Conservation (phyloP, 2,329 filamentous ascomycete species). For the Grosmannia huntii region DNA sequence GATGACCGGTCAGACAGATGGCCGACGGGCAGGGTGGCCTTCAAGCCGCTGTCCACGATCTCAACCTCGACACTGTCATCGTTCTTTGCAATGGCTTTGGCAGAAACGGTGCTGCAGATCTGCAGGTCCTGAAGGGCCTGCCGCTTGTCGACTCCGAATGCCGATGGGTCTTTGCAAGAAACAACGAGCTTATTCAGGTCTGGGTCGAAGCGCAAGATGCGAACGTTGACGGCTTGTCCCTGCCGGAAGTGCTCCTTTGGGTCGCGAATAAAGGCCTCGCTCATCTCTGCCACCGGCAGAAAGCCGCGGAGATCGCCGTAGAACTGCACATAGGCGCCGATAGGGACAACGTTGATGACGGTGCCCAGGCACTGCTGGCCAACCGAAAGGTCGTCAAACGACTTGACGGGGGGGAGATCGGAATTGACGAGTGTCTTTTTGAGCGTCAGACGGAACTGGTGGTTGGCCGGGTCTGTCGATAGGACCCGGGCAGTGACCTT, state of each 20-base stretch:
- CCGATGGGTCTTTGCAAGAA: constrained; percentile 81
- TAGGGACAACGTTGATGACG: constrained; percentile 64
- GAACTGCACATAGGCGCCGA: constrained; percentile 84
- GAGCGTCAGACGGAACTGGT: constrained; percentile 72
- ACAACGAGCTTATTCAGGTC: constrained; percentile 63
- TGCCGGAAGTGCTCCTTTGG: constrained; percentile 78
- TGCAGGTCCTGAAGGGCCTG: constrained; percentile 61
- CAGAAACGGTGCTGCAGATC: constrained; percentile 62
- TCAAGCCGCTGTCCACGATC: constrained; percentile 58
- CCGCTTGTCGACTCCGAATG: constrained; percentile 64
- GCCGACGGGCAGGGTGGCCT: constrained; percentile 61
- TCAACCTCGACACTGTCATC: constrained; percentile 67
- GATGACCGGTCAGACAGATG: constrained; percentile 78
- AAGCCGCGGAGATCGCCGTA: constrained; percentile 76
- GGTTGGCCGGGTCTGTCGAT: constrained; percentile 62
- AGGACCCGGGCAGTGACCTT: constrained; percentile 77
- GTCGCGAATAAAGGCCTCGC: constrained; percentile 86
- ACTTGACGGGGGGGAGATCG: constrained; percentile 64
- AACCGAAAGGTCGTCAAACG: constrained; percentile 59
- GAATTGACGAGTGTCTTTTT: constrained; percentile 94
- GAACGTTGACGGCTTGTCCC: constrained; percentile 85
- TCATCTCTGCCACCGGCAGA: constrained; percentile 92
- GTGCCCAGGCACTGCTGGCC: constrained; percentile 77
- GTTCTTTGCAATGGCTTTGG: constrained; percentile 69
- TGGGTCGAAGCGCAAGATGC: constrained; percentile 68